phyloP scores from a whole-genome alignment of 192 early-diverging fungal genomes.

The Coemansia sp. region DNA sequence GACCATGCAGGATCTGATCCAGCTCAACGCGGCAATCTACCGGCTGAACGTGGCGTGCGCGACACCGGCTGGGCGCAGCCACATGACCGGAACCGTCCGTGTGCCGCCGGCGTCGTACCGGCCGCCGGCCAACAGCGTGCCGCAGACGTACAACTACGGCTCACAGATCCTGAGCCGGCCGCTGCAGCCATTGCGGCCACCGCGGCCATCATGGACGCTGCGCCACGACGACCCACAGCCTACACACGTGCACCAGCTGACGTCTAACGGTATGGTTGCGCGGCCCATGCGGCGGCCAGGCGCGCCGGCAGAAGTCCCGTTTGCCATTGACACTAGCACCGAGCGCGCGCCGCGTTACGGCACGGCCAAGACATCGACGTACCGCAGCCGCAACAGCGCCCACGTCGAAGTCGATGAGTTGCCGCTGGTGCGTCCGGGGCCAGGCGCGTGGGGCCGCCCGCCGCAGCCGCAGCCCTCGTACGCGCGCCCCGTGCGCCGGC shows the following conservation, averaged over 20 bases:
- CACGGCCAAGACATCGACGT: conserved; percentile 10
- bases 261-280: conserved; percentile 32
- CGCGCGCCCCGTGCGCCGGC: conserved; percentile 7
- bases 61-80: conserved; percentile 29
- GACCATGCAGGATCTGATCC: conserved; percentile 44
- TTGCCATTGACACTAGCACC: conserved; percentile 29
- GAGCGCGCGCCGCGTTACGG: conserved; percentile 25
- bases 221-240: conserved; percentile 43
- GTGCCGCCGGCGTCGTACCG: conserved; percentile 5
- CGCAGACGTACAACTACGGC: conserved; percentile 7
- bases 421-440: conserved; percentile 30
- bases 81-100: conserved; percentile 33
- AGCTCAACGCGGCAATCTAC: conserved; percentile 48
- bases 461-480: conserved; percentile 9
- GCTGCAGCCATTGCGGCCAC: conserved; percentile 37
- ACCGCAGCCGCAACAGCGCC: conserved; percentile 41
- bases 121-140: not conserved
- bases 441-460: not conserved
- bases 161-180: conserved; percentile 37
- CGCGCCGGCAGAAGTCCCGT: conserved; percentile 13
- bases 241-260: conserved; percentile 20
- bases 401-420: conserved; percentile 46
- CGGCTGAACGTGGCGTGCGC: conserved; percentile 33
- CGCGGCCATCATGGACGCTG: conserved; percentile 43
- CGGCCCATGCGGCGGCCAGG: conserved; percentile 6